Evolutionary conservation across 805 yeast species (phyloP).

Genomic region (Candida morakotiae): DNA sequence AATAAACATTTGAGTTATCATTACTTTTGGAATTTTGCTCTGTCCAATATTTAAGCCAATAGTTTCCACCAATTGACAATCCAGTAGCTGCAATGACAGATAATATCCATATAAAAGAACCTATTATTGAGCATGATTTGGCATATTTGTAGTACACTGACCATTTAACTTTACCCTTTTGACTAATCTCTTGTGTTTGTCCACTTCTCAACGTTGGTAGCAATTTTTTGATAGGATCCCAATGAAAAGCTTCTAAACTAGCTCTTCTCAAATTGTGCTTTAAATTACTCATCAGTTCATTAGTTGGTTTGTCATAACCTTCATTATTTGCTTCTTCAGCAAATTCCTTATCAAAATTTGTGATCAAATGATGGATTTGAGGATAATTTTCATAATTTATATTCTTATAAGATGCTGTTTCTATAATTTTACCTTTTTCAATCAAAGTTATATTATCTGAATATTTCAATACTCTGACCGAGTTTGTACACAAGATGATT

Average conservation of each 20-base stretch:
- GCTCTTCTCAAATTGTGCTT: constrained; percentile 35
- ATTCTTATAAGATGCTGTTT: constrained; percentile 38
- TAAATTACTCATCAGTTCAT: neutral
- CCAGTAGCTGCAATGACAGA: constrained; percentile 18
- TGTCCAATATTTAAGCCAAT: constrained; percentile 71
- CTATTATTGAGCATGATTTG: constrained; percentile 53
- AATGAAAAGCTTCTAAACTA: constrained; percentile 56
- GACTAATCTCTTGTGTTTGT: constrained; percentile 41
- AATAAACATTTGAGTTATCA: constrained; percentile 37
- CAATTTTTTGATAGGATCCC: constrained; percentile 31
- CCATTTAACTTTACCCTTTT: constrained; percentile 55
- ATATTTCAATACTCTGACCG: constrained; percentile 72
- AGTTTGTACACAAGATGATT: constrained; percentile 80
- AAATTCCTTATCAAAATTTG: constrained; percentile 28
- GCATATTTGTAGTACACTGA: constrained; percentile 51
- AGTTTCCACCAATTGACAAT: constrained; percentile 44
- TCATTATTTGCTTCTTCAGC: neutral
- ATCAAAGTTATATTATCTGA: constrained; percentile 71
- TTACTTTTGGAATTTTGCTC: constrained; percentile 44
- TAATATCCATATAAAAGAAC: constrained; percentile 39
- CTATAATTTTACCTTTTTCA: constrained; percentile 61
- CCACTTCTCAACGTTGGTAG: constrained; percentile 33
- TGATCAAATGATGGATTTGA: constrained; percentile 28
- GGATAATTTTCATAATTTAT: constrained; percentile 18
- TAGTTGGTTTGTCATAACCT: neutral